Conservation (phyloP, 768 basidiomycete species). For the Suillus fuscotomentosus region DNA sequence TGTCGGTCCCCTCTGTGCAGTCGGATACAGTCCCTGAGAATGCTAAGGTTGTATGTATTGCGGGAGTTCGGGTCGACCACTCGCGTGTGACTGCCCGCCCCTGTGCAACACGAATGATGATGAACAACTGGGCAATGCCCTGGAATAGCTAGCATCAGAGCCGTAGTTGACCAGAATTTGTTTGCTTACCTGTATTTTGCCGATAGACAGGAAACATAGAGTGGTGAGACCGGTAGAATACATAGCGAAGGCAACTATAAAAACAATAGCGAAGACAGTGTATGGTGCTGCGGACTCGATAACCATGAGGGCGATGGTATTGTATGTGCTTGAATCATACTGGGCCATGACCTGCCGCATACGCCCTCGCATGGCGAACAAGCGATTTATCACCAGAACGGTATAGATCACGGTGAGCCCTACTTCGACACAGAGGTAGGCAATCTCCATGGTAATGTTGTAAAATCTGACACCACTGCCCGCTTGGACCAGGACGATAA, state of each 20-base stretch:
- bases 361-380: slow-evolving; percentile 21
- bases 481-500: slow-evolving; percentile 17
- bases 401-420: slow-evolving; percentile 32
- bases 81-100: slow-evolving; percentile 22
- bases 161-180: no score
- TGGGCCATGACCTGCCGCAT: slow-evolving; percentile 14
- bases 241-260: slow-evolving; percentile 23
- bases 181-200: slow-evolving; percentile 29
- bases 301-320: slow-evolving; percentile 27
- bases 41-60: neutral
- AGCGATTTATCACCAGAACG: slow-evolving; percentile 28
- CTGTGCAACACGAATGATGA: slow-evolving; percentile 35
- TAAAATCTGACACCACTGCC: slow-evolving; percentile 19
- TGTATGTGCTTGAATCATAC: slow-evolving; percentile 14
- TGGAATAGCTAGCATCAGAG: slow-evolving; percentile 8
- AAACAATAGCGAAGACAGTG: slow-evolving; percentile 20
- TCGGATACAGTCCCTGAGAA: neutral
- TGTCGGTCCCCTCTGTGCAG: neutral
- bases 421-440: slow-evolving; percentile 31
- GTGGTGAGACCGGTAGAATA: slow-evolving; percentile 23
- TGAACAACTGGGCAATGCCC: slow-evolving; percentile 34
- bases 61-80: neutral
- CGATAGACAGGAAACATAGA: slow-evolving; percentile 31
- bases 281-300: slow-evolving; percentile 30
- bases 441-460: slow-evolving; percentile 22